These are phyloP conservation scores for Phytophthora hybrid DNA, from an alignment of 352 stramenopile species.

Conservation along the genomic window DNA sequence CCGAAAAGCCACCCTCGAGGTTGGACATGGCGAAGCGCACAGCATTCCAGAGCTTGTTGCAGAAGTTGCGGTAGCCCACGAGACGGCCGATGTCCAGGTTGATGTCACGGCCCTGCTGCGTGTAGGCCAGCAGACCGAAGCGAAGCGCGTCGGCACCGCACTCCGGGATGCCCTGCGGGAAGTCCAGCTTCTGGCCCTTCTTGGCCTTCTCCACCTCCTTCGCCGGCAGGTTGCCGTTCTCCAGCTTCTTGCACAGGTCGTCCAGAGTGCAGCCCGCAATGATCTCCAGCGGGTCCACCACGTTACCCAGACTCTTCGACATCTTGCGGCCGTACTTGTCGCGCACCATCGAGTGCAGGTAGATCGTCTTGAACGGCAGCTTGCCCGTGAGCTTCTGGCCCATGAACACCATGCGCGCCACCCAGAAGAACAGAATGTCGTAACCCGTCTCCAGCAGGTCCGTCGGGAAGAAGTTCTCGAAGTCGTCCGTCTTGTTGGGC, in stretches of 20 bases:
- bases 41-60: constrained; percentile 99
- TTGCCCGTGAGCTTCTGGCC: constrained; percentile 97
- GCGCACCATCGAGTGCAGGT: constrained; percentile 98
- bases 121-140: constrained; percentile 98
- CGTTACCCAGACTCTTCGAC: constrained; percentile 99
- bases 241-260: constrained; percentile 95
- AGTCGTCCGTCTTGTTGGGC: constrained; percentile 68
- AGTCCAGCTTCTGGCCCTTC: constrained; percentile 97
- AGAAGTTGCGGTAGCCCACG: constrained; percentile 99
- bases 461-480: constrained; percentile 96
- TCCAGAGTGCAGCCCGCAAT: constrained; percentile 97
- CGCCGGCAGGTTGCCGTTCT: constrained; percentile 96
- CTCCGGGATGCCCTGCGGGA: constrained; percentile 99
- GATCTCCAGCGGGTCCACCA: constrained; percentile 98
- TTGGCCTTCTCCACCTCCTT: constrained; percentile 99
- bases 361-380: constrained; percentile 97
- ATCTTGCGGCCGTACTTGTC: constrained; percentile 99
- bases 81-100: constrained; percentile 99
- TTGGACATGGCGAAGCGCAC: constrained; percentile 98
- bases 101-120: constrained; percentile 95
- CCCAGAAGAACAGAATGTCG: constrained; percentile 99
- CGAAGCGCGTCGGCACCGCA: constrained; percentile 98
- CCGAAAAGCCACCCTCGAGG: constrained; percentile 84
- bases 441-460: constrained; percentile 99
- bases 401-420: constrained; percentile 97